These are phyloP conservation scores for Penicillium roqueforti DNA, from an alignment of 495 filamentous ascomycete genomes.

Conservation along the genomic window DNA sequence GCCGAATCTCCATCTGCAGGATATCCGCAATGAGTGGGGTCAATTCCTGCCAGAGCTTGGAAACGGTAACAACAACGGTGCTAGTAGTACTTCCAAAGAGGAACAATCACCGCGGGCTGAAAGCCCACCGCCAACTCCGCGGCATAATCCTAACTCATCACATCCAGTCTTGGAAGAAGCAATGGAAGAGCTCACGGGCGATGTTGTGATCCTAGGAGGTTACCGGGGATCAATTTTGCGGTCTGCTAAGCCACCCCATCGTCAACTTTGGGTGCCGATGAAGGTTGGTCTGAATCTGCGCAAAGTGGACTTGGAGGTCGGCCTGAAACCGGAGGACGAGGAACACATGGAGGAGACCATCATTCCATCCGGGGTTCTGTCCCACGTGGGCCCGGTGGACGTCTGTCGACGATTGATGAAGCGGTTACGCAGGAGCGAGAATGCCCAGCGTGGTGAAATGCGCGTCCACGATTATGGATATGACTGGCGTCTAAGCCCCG, in stretches of 20 bases:
- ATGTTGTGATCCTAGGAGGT: conserved; percentile 85
- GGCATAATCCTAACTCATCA: conserved; percentile 27
- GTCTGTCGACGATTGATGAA: conserved; percentile 80
- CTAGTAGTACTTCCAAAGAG: conserved; percentile 5
- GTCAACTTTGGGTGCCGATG: conserved; percentile 88
- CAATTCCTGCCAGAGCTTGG: conserved; percentile 23
- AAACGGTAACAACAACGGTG: conserved; percentile 13
- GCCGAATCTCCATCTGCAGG: conserved; percentile 51
- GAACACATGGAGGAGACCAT: conserved; percentile 78
- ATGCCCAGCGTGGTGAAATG: conserved; percentile 63
- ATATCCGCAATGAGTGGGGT: conserved; percentile 42
- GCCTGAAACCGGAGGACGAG: conserved; percentile 77
- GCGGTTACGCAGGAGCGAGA: conserved; percentile 66
- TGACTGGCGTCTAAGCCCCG: conserved; percentile 89
- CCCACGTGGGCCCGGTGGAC: conserved; percentile 88
- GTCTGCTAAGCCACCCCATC: conserved; percentile 74
- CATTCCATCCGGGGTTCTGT: conserved; percentile 78
- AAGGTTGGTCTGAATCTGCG: conserved; percentile 91
- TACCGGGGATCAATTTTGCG: conserved; percentile 87
- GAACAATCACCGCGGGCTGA: conserved; percentile 3
- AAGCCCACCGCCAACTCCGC: conserved; percentile 20
- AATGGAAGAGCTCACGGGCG: conserved; percentile 68
- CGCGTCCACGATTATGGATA: conserved; percentile 90
- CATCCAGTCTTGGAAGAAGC: conserved; percentile 59
- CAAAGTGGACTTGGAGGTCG: conserved; percentile 88